These are phyloP conservation scores for Pisolithus tinctorius DNA, from an alignment of 768 basidiomycete species.

Conservation along the genomic window DNA sequence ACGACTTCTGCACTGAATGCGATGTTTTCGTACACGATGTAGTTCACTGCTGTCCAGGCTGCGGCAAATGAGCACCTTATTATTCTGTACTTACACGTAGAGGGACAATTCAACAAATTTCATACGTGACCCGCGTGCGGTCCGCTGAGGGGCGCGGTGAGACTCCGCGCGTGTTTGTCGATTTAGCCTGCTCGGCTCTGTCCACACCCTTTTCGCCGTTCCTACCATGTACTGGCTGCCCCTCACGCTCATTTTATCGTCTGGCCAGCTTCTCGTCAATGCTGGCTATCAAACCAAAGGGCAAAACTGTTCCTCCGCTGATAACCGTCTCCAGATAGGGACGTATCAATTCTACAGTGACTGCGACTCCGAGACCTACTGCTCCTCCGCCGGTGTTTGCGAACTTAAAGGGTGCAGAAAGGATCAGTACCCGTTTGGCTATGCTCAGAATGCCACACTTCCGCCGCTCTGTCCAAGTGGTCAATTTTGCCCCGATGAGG, in stretches of 20 bases:
- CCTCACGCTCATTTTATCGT: constrained; percentile 51
- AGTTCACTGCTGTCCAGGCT: constrained; percentile 90
- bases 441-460: constrained; percentile 34
- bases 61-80: constrained; percentile 42
- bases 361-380: constrained; percentile 68
- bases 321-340: constrained; percentile 65
- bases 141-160: too few relatives aligned
- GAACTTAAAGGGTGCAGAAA: constrained; percentile 60
- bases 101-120: too few relatives aligned
- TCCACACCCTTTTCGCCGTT: not conserved
- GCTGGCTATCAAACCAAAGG: constrained; percentile 45
- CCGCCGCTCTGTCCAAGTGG: constrained; percentile 57
- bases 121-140: too few relatives aligned
- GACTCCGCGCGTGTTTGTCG: too few relatives aligned
- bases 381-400: constrained; percentile 51
- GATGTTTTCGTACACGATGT: constrained; percentile 96
- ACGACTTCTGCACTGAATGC: constrained; percentile 93
- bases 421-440: constrained; percentile 77
- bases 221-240: constrained; percentile 25
- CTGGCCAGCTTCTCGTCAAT: constrained; percentile 29
- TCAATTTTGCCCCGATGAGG: constrained; percentile 82
- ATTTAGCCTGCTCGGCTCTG: not conserved
- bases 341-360: constrained; percentile 79
- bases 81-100: not conserved
- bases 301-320: constrained; percentile 40